phyloP scores from a whole-genome alignment of 805 yeast species.

The Gaillardinia entomophila region DNA sequence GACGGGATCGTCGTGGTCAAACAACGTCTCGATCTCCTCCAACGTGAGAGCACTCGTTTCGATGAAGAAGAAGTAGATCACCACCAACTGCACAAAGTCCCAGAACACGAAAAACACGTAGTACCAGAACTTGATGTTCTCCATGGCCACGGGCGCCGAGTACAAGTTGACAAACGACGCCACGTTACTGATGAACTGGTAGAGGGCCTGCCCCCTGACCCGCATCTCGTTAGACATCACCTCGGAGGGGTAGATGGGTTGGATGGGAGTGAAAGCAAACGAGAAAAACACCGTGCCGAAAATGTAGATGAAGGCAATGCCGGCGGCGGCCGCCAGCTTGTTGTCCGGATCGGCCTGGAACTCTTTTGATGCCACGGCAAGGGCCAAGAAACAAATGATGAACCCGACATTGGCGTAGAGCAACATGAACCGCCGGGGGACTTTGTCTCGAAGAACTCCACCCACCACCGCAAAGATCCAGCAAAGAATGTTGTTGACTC shows the following conservation, averaged over 20 bases:
- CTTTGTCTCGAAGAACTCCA: background rate
- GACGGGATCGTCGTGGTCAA: background rate
- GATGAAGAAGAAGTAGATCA: constrained; percentile 1
- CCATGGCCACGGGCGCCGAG: constrained; percentile 1
- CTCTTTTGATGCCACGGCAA: background rate
- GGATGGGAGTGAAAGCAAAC: background rate
- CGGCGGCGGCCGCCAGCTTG: background rate
- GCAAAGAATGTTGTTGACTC: background rate
- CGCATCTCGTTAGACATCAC: constrained; percentile 1
- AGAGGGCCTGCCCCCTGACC: constrained; percentile 1
- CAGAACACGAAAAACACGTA: background rate
- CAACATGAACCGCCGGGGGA: background rate
- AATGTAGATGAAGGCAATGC: background rate
- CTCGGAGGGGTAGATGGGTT: background rate
- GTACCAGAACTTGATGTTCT: constrained; percentile 1
- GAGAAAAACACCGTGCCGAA: background rate
- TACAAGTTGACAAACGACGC: background rate
- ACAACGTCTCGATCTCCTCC: constrained; percentile 2
- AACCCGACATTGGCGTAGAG: constrained; percentile 1
- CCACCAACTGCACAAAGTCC: background rate
- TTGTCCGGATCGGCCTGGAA: background rate
- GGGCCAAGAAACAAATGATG: background rate
- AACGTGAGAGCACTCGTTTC: constrained; percentile 1
- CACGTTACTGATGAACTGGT: background rate
- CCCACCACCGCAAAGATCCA: background rate